Conservation (phyloP, 2,329 filamentous ascomycete species). For the Calonectria hongkongensis region DNA sequence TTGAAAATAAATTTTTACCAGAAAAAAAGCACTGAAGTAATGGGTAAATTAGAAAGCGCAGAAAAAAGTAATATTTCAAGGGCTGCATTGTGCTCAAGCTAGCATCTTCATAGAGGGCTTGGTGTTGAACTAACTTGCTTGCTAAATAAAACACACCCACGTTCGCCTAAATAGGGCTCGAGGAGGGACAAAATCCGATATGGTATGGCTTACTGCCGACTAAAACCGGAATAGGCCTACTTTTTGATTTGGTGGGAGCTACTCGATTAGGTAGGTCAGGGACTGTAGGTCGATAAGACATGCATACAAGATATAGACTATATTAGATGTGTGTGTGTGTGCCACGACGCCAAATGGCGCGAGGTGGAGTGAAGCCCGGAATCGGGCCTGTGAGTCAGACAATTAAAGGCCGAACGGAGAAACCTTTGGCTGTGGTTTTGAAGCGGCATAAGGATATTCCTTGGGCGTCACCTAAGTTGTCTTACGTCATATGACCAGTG, state of each 20-base stretch:
- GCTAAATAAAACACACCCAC: conserved; percentile 7
- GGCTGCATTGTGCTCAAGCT: too few species aligned
- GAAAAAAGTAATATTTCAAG: too few species aligned
- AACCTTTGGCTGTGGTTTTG: background rate
- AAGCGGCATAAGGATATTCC: conserved; percentile 9
- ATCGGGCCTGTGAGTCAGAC: conserved; percentile 31
- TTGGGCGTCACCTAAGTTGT: conserved; percentile 22
- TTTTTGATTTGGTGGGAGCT: background rate
- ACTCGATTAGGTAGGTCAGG: conserved; percentile 38
- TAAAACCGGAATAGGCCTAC: conserved; percentile 1
- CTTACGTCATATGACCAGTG: conserved; percentile 33
- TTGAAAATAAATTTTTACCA: too few species aligned
- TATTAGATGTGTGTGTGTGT: conserved; percentile 1
- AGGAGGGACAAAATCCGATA: background rate
- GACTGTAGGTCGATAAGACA: conserved; percentile 35
- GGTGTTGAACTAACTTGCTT: background rate
- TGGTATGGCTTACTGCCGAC: background rate
- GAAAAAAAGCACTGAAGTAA: too few species aligned
- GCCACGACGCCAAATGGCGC: conserved; percentile 26
- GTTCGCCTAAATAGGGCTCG: background rate
- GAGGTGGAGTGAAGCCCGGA: conserved; percentile 23
- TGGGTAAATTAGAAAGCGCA: too few species aligned
- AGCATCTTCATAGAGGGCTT: background rate
- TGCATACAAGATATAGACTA: conserved; percentile 4
- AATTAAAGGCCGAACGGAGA: background rate